Base-by-base conservation (phyloP, 352 stramenopile genomes). In the Phytophthora chlamydospora region DNA sequence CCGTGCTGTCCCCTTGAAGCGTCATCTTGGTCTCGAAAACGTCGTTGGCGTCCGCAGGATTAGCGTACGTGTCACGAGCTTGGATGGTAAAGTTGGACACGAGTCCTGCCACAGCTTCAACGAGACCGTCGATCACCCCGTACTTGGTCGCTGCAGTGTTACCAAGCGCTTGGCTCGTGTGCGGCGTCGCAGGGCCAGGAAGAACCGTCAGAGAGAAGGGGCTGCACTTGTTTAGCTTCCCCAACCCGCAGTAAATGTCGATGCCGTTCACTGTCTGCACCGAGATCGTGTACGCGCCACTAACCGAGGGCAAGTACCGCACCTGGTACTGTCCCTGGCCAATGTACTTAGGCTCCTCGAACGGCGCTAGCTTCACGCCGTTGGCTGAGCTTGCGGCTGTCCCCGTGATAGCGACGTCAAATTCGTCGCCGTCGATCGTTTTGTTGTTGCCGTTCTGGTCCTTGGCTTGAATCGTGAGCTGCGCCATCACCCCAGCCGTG, bases 31-130 rank as follows among this genome's bases (percentile, higher is more conserved):
- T 97, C 38, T 85, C 67, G 35, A 99, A 96, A 5, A 70, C 42
- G 38, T 66, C 59, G 14, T 73, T 49, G 0, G 68, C 72, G 21
- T 58, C 35, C 0, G 52, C 68, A 7, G 60, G 81, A 59, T 99
- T 99, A 2, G 78, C 81, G 68, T 97, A 98, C 0, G 93, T 95
- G 68, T 99, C 97, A 33, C 97, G 96, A 2, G 96, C 84, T 63
- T 98, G 94, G 46, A 99, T 97, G n/a, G 89, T 96, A 62, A 99
- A 97, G 62, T 93, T 97, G 6, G 90, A 89, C 9, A 91, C 90
- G 10, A 93, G 81, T 5, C 97, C 97, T 11, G 95, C 94, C 6
- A 97, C 88, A 6, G 91, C 94, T 76, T 98, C 92, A 11, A 96
- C 70, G 21, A 98, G 63, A 24, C 78, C 84, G 57, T 99, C 89